Conservation (phyloP, 1,284 basidiomycete species). For the Tylopilus orsonianus region DNA sequence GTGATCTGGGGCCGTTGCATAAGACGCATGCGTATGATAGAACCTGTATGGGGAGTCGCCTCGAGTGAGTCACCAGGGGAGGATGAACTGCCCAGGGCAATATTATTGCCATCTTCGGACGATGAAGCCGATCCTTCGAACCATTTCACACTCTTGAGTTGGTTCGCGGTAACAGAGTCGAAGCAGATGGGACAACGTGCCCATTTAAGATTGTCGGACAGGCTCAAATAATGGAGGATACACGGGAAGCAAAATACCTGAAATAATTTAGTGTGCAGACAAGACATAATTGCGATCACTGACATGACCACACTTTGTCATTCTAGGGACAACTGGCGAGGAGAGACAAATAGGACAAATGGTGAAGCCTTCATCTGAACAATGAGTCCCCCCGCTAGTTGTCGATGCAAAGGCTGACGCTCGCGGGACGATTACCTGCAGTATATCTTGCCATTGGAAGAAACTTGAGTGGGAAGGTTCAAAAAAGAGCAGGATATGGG, state of each 20-base stretch:
- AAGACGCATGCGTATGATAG: slow-evolving; percentile 80
- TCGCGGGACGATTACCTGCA: slow-evolving; percentile 92
- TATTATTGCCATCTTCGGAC: slow-evolving; percentile 41
- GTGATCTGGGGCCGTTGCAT: slow-evolving; percentile 93
- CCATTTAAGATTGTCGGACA: slow-evolving; percentile 80
- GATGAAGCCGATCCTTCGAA: slow-evolving; percentile 48
- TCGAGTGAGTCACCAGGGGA: slow-evolving; percentile 28
- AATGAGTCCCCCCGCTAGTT: slow-evolving; percentile 39
- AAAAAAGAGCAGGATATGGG: slow-evolving; percentile 5
- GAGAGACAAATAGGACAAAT: slow-evolving; percentile 96
- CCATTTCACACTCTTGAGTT: slow-evolving; percentile 93
- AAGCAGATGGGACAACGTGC: slow-evolving; percentile 94
- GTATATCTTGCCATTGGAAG: slow-evolving; percentile 95
- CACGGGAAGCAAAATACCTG: slow-evolving; percentile 90
- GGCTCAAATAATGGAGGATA: slow-evolving; percentile 88
- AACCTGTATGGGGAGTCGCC: slow-evolving; percentile 47
- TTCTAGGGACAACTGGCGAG: slow-evolving; percentile 87
- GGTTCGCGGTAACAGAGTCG: slow-evolving; percentile 87
- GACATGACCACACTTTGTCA: slow-evolving; percentile 98
- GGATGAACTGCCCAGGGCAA: slow-evolving; percentile 41
- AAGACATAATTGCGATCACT: slow-evolving; percentile 38
- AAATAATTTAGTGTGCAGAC: slow-evolving; percentile 13
- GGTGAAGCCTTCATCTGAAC: slow-evolving; percentile 58
- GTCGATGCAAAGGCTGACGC: slow-evolving; percentile 61
- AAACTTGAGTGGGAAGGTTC: slow-evolving; percentile 50